These are phyloP conservation scores for Metschnikowia corniflorae DNA, from an alignment of 805 yeast species.

Conservation along the genomic window DNA sequence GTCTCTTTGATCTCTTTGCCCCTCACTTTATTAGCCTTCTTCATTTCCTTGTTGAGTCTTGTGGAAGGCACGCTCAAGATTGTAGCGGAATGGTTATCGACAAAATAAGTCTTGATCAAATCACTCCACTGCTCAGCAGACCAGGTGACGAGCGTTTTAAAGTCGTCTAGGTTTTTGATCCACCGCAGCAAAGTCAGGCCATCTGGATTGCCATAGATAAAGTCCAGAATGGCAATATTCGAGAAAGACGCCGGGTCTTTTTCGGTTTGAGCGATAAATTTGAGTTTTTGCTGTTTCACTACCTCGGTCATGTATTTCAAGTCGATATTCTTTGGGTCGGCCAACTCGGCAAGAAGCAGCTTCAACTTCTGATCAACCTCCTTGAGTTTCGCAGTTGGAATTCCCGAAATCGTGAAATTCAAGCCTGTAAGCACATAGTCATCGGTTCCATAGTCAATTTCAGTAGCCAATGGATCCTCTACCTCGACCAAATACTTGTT, in stretches of 20 bases:
- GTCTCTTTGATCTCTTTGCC: conserved; percentile 46
- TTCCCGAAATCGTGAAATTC: conserved; percentile 59
- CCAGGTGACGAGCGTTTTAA: conserved; percentile 59
- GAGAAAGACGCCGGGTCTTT: conserved; percentile 59
- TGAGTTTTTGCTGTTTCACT: conserved; percentile 60
- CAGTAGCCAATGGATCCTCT: conserved; percentile 76
- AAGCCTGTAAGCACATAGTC: conserved; percentile 65
- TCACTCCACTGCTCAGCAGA: conserved; percentile 61
- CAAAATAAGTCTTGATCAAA: conserved; percentile 49
- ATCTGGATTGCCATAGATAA: conserved; percentile 68
- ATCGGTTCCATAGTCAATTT: conserved; percentile 65
- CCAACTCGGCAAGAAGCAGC: conserved; percentile 51
- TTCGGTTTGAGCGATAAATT: conserved; percentile 59
- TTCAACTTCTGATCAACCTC: conserved; percentile 52
- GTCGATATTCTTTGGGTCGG: conserved; percentile 51
- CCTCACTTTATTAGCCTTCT: conserved; percentile 48
- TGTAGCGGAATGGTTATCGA: conserved; percentile 60
- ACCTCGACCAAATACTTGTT: conserved; percentile 72
- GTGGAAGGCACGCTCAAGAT: conserved; percentile 72
- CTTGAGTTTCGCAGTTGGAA: conserved; percentile 62
- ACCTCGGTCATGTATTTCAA: conserved; percentile 62
- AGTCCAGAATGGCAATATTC: conserved; percentile 69
- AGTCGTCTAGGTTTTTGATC: conserved; percentile 56
- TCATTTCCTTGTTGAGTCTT: conserved; percentile 49
- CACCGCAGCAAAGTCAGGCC: conserved; percentile 57